Base-by-base conservation (phyloP, 805 yeast species). In the Kurtzmaniella cleridarum region DNA sequence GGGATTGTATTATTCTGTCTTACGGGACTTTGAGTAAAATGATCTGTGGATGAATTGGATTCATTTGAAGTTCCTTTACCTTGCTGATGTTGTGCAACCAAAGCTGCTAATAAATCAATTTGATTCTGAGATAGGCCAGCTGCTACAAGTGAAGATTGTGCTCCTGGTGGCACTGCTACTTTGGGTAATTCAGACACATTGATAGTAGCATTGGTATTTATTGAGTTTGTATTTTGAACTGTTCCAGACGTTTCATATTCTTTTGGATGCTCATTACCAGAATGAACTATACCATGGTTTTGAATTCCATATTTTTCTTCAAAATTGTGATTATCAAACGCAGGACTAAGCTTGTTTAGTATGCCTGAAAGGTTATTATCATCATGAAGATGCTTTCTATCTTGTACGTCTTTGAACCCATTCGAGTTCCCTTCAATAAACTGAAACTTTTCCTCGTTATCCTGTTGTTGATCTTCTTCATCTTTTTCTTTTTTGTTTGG, bases 141-240 rank as follows among this genome's bases (percentile, higher is more conserved):
- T 5, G 77, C 74, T 5, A 72, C 71, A 33, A 84, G 57, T 1
- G 88, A 75, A 15, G 69, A 60, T 45, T 77, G 75, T 2, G 90
- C 91, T 9, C 88, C 87, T 5, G 78, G 78, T 1, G 93, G 93
- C 3, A 84, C 86, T 0, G 75, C 73, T 12, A 80, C 77, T 46
- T 75, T 73, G 12, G 89, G 88, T 26, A 79, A 51, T 31, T 62
- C 56, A 1, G 73, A 57, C 3, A 72, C 49, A 15, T 70, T 52
- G 27, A 69, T 58, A 28, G 60, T 39, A 4, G 66, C 30, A 32
- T 14, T 17, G 27, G 20, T 38, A 41, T 28, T 24, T 35, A 26
- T 27, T 27, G 43, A 26, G 10, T 27, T 23, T 20, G 36, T 33
- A 27, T 37, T 26, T 24, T 16, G 12, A 20, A 20, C 24, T 5